Evolutionary conservation across 371 early-diverging fungal genomes (phyloP).

Genomic region (Mucor irregularis): DNA sequence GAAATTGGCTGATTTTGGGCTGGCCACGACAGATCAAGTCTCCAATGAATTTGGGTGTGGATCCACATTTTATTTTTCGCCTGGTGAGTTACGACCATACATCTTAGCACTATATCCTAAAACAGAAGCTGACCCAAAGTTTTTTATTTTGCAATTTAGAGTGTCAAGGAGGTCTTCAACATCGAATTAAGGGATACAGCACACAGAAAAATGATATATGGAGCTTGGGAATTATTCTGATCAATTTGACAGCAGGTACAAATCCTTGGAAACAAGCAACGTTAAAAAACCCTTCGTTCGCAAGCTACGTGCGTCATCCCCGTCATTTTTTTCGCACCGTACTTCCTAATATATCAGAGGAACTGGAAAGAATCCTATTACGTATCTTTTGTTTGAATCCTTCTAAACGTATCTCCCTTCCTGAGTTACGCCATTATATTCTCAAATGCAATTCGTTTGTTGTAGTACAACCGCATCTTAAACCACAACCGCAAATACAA

Average conservation of each 20-base stretch:
- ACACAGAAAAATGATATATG: slow-evolving; percentile 83
- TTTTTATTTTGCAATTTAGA: too few species aligned
- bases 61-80: slow-evolving; percentile 91
- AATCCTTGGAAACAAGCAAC: slow-evolving; percentile 85
- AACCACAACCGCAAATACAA: neutral
- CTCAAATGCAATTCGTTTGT: slow-evolving; percentile 60
- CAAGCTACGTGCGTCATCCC: slow-evolving; percentile 61
- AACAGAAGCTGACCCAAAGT: too few species aligned
- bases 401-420: slow-evolving; percentile 64
- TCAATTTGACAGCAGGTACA: slow-evolving; percentile 74
- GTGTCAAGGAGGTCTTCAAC: slow-evolving; percentile 62
- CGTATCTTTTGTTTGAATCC: slow-evolving; percentile 77
- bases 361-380: slow-evolving; percentile 69
- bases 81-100: slow-evolving; percentile 64
- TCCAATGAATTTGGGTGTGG: slow-evolving; percentile 81
- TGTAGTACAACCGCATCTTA: neutral
- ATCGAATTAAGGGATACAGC: slow-evolving; percentile 54
- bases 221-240: slow-evolving; percentile 81
- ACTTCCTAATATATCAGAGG: slow-evolving; percentile 66
- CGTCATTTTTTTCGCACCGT: slow-evolving; percentile 63
- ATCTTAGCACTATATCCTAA: too few species aligned
- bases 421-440: slow-evolving; percentile 61
- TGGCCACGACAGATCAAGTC: slow-evolving; percentile 66
- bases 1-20: slow-evolving; percentile 81
- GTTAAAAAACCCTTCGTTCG: slow-evolving; percentile 68